Percentiles rank a stretch among this genome's conserved stretches.
Conservation (phyloP, 2,329 filamentous ascomycete species). For the Xylaria sp. region DNA sequence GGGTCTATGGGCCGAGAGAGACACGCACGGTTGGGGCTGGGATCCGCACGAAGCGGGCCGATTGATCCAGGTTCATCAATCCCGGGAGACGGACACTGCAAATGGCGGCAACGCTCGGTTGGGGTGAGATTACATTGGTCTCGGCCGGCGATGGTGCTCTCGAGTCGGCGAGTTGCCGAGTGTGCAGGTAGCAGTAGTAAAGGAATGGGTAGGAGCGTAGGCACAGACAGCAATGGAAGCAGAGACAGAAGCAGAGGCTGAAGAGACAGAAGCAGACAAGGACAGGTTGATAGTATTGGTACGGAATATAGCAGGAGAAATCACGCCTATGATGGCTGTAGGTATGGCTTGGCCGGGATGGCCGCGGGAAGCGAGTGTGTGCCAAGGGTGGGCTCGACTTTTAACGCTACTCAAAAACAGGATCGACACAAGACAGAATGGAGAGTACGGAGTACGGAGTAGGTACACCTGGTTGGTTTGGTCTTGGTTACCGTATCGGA, state of each 20-base stretch:
- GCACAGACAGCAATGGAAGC: neutral
- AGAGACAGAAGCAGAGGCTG: neutral
- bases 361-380: neutral
- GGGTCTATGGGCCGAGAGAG: conserved; percentile 17
- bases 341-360: neutral
- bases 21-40: conserved; percentile 13
- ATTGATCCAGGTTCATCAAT: conserved; percentile 24
- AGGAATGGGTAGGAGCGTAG: neutral
- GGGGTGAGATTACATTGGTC: conserved; percentile 24
- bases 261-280: neutral
- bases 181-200: no score
- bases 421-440: neutral
- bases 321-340: neutral
- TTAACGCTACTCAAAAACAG: neutral
- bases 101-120: conserved; percentile 9
- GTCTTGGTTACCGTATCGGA: no score
- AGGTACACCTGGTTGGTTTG: no score
- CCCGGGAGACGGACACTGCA: conserved; percentile 5
- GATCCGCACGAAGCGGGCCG: conserved; percentile 27
- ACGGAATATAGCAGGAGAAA: no score
- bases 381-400: neutral
- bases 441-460: no score
- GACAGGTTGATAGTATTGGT: no score
- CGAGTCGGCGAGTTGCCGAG: no score
- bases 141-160: conserved; percentile 7